Evolutionary conservation across 306 rosid species (phyloP).

Genomic region (Elaeagnus macrophylla): DNA sequence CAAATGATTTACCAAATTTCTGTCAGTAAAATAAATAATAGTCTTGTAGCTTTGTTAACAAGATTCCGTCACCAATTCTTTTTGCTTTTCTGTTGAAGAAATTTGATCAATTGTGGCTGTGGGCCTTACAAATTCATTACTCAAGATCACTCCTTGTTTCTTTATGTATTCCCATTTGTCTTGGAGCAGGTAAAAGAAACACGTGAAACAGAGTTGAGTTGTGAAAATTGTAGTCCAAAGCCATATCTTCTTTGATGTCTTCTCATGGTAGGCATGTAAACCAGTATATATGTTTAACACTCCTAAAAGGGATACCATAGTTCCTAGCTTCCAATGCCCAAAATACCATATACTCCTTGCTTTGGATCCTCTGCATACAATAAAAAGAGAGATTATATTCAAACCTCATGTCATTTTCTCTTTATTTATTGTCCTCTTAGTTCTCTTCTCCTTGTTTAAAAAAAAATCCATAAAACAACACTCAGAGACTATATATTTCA

Average conservation of each 20-base stretch:
- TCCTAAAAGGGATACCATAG: conserved; percentile 49
- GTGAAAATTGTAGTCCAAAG: conserved; percentile 67
- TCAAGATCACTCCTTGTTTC: conserved; percentile 48
- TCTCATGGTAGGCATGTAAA: conserved; percentile 59
- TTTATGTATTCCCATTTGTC: conserved; percentile 70
- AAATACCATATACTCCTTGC: conserved; percentile 71
- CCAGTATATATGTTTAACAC: conserved; percentile 62
- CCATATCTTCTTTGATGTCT: conserved; percentile 53
- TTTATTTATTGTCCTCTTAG: not conserved
- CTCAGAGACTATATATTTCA: no score
- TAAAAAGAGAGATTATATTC: not conserved
- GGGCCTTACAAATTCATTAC: conserved; percentile 21
- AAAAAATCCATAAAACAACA: no score
- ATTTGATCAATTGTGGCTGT: conserved; percentile 16
- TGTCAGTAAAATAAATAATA: conserved; percentile 7
- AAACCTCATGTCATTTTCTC: not conserved
- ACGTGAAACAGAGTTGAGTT: conserved; percentile 39
- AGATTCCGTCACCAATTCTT: conserved; percentile 26
- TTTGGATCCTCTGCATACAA: conserved; percentile 47
- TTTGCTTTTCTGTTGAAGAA: conserved; percentile 30
- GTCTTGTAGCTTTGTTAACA: conserved; percentile 33
- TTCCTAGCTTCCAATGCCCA: conserved; percentile 74
- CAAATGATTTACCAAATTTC: no score
- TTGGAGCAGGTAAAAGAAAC: conserved; percentile 77
- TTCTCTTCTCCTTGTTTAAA: no score